Evolutionary conservation across 2,329 filamentous ascomycete genomes (phyloP), one percentile per base, ranked within the genome.

Genomic region (Sarocladium kiliense): DNA sequence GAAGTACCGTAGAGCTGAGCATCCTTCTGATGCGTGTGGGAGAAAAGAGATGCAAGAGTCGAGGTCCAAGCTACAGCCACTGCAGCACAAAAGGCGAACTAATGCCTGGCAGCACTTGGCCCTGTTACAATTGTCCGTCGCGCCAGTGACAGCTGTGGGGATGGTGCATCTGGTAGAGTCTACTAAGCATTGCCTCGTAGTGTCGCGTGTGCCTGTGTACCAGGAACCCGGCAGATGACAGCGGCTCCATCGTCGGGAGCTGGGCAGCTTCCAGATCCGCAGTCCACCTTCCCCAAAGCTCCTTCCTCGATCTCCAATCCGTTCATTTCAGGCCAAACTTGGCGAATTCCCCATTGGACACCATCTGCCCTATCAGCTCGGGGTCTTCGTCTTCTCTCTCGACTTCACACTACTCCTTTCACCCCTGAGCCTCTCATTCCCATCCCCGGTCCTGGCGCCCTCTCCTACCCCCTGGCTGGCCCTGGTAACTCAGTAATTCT

Each of bases 181-280:
- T 47, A 47, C 44, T 6, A 12, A 47, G 9, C 5, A 47, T 12
- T 18, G 23, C 23, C 21, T 30, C 25, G 25, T 12, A 23, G 44
- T 47, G 44, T n/a, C 23, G 21, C 21, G 19, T 6, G 44, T 47
- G 25, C 25, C 41, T 44, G 41, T 14, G 47, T 51, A 36, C 47
- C 47, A 34, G 30, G 27, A 51, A 51, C 47, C 10, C 47, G 26
- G 26, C 47, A 25, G 47, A 19, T 21, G 10, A 27, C 47, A 10
- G 18, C 18, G 30, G 47, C 27, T 18, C 47, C 27, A 36, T 34
- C 18, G 14, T 23, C 47, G 27, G 30, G 21, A 21, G 27, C 14
- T 14, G 4, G 27, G 47, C n/a, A 51, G 27, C 27, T 51, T 51
- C 47, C 27, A 51, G 47, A 51, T 51, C 47, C 26, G 47, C 47